Evolutionary conservation across 2,329 filamentous ascomycete species (phyloP).

Genomic region (Orbilia javanica): DNA sequence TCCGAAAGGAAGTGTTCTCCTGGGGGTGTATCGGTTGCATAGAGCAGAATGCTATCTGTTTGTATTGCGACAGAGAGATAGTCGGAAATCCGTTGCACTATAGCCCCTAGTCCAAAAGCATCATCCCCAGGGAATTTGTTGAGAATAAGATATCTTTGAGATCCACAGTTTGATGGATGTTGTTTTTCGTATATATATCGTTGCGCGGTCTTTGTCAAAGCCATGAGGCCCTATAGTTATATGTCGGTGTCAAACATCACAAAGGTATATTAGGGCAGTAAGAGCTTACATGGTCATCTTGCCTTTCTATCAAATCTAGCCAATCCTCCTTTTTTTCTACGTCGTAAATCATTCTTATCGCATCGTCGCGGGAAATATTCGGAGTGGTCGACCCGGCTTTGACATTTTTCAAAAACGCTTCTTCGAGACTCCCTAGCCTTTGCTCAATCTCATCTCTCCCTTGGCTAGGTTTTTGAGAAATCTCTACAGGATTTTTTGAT

Average conservation of each 20-base stretch:
- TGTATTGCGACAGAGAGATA: slow-evolving; percentile 59
- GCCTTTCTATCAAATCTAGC: slow-evolving; percentile 41
- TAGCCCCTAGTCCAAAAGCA: slow-evolving; percentile 59
- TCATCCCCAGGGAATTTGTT: slow-evolving; percentile 60
- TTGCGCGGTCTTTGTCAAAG: slow-evolving; percentile 59
- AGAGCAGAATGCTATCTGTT: slow-evolving; percentile 58
- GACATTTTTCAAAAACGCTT: slow-evolving; percentile 12
- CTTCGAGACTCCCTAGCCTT: slow-evolving; percentile 15
- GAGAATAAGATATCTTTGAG: slow-evolving; percentile 58
- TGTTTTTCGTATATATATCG: slow-evolving; percentile 57
- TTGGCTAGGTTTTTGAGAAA: not conserved
- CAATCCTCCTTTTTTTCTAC: slow-evolving; percentile 22
- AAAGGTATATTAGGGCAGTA: not conserved
- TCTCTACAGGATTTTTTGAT: not conserved
- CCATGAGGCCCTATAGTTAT: slow-evolving; percentile 44
- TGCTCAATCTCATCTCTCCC: slow-evolving; percentile 24
- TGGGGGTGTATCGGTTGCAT: slow-evolving; percentile 51
- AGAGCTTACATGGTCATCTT: slow-evolving; percentile 51
- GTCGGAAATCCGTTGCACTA: slow-evolving; percentile 55
- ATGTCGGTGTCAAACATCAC: not conserved
- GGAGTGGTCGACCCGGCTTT: not conserved
- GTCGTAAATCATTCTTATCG: slow-evolving; percentile 41
- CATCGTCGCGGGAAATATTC: slow-evolving; percentile 25
- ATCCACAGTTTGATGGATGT: slow-evolving; percentile 40
- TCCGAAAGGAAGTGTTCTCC: slow-evolving; percentile 59